phyloP scores from a whole-genome alignment of 495 filamentous ascomycete genomes.

The Pyrenopolyporus hunteri region DNA sequence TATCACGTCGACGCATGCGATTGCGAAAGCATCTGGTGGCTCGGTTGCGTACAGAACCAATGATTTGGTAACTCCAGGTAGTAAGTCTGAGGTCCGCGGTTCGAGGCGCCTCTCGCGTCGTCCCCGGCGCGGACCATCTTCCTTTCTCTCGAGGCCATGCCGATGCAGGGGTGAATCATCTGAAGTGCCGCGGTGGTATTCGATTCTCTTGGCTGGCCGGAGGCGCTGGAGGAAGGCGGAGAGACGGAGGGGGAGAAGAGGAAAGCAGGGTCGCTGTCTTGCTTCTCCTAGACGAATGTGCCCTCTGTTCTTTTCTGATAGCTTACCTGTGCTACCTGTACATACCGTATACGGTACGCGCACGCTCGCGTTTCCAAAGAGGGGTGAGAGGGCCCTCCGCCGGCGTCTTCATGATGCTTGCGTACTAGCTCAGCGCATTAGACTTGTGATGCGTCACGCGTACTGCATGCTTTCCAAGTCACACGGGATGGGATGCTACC shows the following conservation, averaged over 20 bases:
- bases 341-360: conserved; percentile 3
- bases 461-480: conserved; percentile 31
- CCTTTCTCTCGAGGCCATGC: conserved; percentile 24
- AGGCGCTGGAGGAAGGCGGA: no score
- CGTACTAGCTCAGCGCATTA: conserved; percentile 31
- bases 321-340: not conserved
- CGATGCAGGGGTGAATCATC: conserved; percentile 36
- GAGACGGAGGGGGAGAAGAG: no score
- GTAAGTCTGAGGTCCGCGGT: conserved; percentile 25
- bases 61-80: no score
- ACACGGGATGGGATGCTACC: conserved; percentile 37
- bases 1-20: conserved; percentile 39
- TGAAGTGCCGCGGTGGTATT: conserved; percentile 39
- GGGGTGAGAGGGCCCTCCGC: conserved; percentile 8
- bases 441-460: conserved; percentile 36
- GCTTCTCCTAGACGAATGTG: not conserved
- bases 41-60: conserved; percentile 43
- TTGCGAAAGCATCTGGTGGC: conserved; percentile 27
- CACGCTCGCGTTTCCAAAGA: not conserved
- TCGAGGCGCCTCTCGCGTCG: conserved; percentile 10
- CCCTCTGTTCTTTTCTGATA: conserved; percentile 7
- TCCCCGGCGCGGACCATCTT: conserved; percentile 11
- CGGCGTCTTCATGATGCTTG: conserved; percentile 24
- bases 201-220: conserved; percentile 34
- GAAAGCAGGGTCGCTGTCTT: not conserved